A percentile compares a stretch with the other conserved stretches of the same genome.
Conservation (phyloP, 176 grass and related monocot genomes). For the Triticum monococcum region DNA sequence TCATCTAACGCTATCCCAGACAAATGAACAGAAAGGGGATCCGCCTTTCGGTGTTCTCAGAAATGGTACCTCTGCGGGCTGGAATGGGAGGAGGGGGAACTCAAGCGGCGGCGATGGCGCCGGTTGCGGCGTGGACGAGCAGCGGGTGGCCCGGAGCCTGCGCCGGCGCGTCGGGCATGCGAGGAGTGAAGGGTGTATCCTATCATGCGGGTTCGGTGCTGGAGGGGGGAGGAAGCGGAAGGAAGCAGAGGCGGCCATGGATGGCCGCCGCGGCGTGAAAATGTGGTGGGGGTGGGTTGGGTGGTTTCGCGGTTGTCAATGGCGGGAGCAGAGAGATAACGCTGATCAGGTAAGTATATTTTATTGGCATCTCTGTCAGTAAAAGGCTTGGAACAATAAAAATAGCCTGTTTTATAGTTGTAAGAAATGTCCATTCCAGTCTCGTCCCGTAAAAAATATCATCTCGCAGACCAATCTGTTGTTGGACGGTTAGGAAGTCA, state of each 20-base stretch:
- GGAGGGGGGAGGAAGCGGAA: slow-evolving; percentile 32
- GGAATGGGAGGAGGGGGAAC: slow-evolving; percentile 84
- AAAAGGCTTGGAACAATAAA: too few relatives aligned
- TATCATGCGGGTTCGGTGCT: slow-evolving; percentile 25
- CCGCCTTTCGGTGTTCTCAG: neutral
- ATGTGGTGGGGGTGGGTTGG: neutral
- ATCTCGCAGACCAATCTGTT: too few relatives aligned
- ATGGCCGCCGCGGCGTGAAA: slow-evolving; percentile 12
- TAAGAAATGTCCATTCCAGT: too few relatives aligned
- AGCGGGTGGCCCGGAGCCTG: slow-evolving; percentile 15
- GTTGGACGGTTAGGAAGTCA: too few relatives aligned
- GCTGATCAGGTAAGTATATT: neutral
- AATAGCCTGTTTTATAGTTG: too few relatives aligned
- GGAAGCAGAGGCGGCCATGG: slow-evolving; percentile 41
- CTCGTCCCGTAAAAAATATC: too few relatives aligned
- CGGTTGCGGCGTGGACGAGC: slow-evolving; percentile 21
- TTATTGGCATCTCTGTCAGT: too few relatives aligned
- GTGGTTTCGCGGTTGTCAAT: slow-evolving; percentile 26
- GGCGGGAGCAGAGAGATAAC: slow-evolving; percentile 39
- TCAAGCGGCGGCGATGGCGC: slow-evolving; percentile 46
- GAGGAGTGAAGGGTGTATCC: neutral
- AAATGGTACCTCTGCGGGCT: slow-evolving; percentile 56
- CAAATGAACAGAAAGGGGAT: neutral
- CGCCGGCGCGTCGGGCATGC: neutral
- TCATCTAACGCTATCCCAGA: neutral